Evolutionary conservation across 306 rosid species (phyloP).

Genomic region (Casuarina glauca): DNA sequence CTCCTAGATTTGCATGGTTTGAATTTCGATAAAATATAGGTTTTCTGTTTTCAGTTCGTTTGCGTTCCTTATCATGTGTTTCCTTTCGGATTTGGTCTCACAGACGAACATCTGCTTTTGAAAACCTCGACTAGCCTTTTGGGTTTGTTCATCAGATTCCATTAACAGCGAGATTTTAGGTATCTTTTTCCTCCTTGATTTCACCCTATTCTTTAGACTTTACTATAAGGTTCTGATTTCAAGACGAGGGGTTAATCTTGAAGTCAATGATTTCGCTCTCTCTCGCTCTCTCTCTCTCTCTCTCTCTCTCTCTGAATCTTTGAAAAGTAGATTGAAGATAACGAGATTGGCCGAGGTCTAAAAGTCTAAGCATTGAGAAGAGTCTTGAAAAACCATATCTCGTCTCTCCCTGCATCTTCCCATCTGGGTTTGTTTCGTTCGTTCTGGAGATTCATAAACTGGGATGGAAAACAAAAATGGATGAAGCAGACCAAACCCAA

Average conservation of each 20-base stretch:
- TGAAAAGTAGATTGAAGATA: neutral
- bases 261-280: constrained; percentile 23
- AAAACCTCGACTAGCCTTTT: constrained; percentile 34
- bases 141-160: constrained; percentile 42
- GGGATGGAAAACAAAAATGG: constrained; percentile 56
- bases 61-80: neutral
- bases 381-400: constrained; percentile 2
- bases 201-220: constrained; percentile 13
- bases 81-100: constrained; percentile 36
- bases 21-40: constrained; percentile 31
- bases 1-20: constrained; percentile 55
- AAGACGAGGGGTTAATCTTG: constrained; percentile 17
- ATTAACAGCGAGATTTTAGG: constrained; percentile 37
- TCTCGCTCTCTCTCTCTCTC: neutral
- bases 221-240: constrained; percentile 16
- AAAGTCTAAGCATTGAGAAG: neutral
- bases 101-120: constrained; percentile 52
- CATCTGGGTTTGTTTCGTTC: constrained; percentile 18
- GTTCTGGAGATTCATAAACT: neutral
- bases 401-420: neutral
- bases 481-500: constrained; percentile 51
- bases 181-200: constrained; percentile 7
- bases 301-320: neutral
- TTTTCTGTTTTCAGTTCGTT: neutral
- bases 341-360: neutral